phyloP scores from a whole-genome alignment of 306 rosid species.

The Malus asiatica region DNA sequence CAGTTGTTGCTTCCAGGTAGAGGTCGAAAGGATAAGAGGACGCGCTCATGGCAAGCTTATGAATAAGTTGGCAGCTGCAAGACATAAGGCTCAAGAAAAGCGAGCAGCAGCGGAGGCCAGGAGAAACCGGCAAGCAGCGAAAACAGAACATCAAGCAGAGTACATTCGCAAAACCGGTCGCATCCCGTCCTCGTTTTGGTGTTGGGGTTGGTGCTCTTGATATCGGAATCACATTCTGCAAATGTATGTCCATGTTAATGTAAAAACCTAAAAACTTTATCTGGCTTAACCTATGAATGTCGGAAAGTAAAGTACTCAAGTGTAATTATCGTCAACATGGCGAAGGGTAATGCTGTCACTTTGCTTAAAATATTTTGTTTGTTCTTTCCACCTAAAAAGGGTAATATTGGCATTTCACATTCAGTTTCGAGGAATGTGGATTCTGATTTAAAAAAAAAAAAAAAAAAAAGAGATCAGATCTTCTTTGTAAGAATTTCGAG shows the following conservation, averaged over 20 bases:
- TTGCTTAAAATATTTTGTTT: background rate
- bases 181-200: constrained; percentile 58
- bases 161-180: constrained; percentile 76
- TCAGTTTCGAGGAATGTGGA: background rate
- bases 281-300: background rate
- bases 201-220: constrained; percentile 68
- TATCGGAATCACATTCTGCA: background rate
- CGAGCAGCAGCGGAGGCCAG: constrained; percentile 73
- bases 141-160: constrained; percentile 72
- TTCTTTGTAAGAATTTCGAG: too few relatives aligned
- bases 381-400: background rate
- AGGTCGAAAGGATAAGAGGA: constrained; percentile 72
- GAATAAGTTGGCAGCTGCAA: constrained; percentile 73
- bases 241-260: background rate
- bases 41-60: constrained; percentile 68
- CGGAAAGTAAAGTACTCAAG: background rate
- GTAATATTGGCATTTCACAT: background rate
- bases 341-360: background rate
- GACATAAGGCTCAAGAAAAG: constrained; percentile 87
- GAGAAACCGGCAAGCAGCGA: constrained; percentile 62
- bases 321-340: background rate
- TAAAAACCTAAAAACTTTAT: background rate
- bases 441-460: background rate
- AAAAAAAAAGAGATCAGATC: too few relatives aligned
- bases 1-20: constrained; percentile 52